phyloP scores from a whole-genome alignment of 371 early-diverging fungal genomes.

The Sporodiniella umbellata region DNA sequence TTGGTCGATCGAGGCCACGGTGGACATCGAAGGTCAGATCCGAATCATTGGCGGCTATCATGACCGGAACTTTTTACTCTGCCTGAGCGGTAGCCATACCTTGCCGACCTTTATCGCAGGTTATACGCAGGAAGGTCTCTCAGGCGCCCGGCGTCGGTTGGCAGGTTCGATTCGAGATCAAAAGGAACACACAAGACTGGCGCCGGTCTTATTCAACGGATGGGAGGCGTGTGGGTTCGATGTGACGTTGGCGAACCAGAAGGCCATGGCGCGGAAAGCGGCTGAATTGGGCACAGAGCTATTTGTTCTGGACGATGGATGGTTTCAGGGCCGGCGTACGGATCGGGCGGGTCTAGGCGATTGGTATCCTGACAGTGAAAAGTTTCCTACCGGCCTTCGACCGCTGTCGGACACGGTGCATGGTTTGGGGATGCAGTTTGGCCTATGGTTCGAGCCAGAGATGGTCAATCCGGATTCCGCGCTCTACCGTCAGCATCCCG shows the following conservation, averaged over 20 bases:
- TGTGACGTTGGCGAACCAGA: slow-evolving; percentile 26
- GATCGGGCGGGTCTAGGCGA: slow-evolving; percentile 52
- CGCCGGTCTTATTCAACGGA: slow-evolving; percentile 38
- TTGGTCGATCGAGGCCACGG: slow-evolving; percentile 30
- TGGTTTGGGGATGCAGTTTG: slow-evolving; percentile 46
- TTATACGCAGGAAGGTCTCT: slow-evolving; percentile 25
- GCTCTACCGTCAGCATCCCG: slow-evolving; percentile 43
- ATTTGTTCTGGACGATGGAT: slow-evolving; percentile 58
- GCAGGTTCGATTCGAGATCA: slow-evolving; percentile 18
- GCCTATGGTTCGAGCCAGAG: slow-evolving; percentile 58
- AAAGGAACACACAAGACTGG: slow-evolving; percentile 1
- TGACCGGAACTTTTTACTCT: slow-evolving; percentile 26
- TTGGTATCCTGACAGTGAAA: slow-evolving; percentile 41
- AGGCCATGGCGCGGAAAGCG: slow-evolving; percentile 21
- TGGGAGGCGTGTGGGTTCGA: slow-evolving; percentile 45
- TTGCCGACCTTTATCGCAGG: slow-evolving; percentile 28
- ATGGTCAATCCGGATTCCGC: slow-evolving; percentile 40
- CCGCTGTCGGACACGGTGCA: slow-evolving; percentile 42
- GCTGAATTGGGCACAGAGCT: slow-evolving; percentile 37
- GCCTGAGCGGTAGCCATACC: slow-evolving; percentile 2
- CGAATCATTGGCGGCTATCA: slow-evolving; percentile 36
- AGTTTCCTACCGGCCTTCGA: slow-evolving; percentile 51
- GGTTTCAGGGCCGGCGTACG: slow-evolving; percentile 33
- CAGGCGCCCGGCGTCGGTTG: slow-evolving; percentile 31
- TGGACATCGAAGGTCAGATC: slow-evolving; percentile 19